Evolutionary conservation across 257 asterid genomes (phyloP).

Genomic region (Capsicum chinense): DNA sequence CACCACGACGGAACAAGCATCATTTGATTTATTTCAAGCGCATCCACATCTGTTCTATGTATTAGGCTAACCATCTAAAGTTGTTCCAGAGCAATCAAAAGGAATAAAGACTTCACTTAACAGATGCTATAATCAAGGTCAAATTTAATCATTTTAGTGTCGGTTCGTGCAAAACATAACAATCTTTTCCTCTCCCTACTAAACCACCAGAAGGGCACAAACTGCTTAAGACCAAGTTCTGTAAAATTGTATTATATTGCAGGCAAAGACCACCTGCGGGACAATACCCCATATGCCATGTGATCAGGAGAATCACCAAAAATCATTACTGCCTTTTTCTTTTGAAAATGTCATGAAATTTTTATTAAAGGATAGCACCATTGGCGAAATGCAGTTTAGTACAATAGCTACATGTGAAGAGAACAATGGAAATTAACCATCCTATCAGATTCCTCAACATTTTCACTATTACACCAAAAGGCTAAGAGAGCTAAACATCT

Average conservation of each 20-base stretch:
- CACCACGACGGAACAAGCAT: neutral
- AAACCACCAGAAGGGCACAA: neutral
- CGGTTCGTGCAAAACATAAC: neutral
- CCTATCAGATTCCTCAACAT: neutral
- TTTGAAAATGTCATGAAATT: neutral
- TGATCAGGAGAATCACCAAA: neutral
- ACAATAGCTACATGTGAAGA: neutral
- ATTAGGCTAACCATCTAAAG: slow-evolving; percentile 1
- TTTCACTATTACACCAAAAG: neutral
- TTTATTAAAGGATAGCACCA: neutral
- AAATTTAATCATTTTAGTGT: neutral
- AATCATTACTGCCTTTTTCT: neutral
- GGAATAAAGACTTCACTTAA: neutral
- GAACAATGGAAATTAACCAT: neutral
- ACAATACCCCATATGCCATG: neutral
- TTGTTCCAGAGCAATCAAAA: neutral
- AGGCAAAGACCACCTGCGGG: neutral
- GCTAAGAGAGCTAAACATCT: neutral
- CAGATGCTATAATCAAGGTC: neutral
- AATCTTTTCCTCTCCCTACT: neutral
- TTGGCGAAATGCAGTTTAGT: neutral
- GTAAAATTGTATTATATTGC: neutral
- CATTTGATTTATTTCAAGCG: neutral
- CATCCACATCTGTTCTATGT: neutral
- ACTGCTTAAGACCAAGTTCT: neutral